Conservation (phyloP, 2,329 filamentous ascomycete species). For the Ophiocordyceps unilateralis region DNA sequence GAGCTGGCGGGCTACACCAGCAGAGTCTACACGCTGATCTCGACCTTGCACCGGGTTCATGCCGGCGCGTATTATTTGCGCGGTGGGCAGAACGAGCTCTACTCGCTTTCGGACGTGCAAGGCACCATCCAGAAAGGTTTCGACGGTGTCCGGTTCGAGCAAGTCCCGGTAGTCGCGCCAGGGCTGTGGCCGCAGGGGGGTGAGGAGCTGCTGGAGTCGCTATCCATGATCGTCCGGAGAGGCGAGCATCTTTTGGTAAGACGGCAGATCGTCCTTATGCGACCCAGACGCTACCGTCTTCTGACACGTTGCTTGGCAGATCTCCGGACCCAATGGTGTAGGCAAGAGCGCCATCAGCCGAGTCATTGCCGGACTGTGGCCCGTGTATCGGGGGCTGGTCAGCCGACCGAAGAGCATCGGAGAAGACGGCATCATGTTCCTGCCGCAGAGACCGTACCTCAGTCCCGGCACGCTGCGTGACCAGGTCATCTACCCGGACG, state of each 20-base stretch:
- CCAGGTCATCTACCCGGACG: constrained; percentile 95
- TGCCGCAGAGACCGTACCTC: constrained; percentile 85
- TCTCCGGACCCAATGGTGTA: constrained; percentile 87
- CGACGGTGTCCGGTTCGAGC: constrained; percentile 81
- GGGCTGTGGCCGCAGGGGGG: constrained; percentile 77
- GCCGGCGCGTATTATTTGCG: constrained; percentile 69
- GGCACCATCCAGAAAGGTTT: constrained; percentile 91
- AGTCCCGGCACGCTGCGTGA: constrained; percentile 85
- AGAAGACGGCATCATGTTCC: constrained; percentile 92
- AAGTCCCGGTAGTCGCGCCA: constrained; percentile 84
- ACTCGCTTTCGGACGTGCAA: constrained; percentile 78
- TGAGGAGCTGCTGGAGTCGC: constrained; percentile 74
- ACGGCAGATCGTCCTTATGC: not conserved
- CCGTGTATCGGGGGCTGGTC: constrained; percentile 82
- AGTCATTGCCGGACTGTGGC: constrained; percentile 85
- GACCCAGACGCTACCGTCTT: not conserved
- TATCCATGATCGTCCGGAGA: constrained; percentile 76
- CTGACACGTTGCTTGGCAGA: constrained; percentile 22
- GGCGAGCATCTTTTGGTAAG: constrained; percentile 72
- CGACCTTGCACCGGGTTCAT: constrained; percentile 84
- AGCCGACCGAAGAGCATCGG: constrained; percentile 68
- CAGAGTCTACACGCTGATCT: constrained; percentile 87
- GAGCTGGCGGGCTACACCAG: constrained; percentile 94
- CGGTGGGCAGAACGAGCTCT: constrained; percentile 56
- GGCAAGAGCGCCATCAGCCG: constrained; percentile 83